These are phyloP conservation scores for Plasmodium chabaudi DNA, from an alignment of 169 alveolate genomes.

Conservation along the genomic window DNA sequence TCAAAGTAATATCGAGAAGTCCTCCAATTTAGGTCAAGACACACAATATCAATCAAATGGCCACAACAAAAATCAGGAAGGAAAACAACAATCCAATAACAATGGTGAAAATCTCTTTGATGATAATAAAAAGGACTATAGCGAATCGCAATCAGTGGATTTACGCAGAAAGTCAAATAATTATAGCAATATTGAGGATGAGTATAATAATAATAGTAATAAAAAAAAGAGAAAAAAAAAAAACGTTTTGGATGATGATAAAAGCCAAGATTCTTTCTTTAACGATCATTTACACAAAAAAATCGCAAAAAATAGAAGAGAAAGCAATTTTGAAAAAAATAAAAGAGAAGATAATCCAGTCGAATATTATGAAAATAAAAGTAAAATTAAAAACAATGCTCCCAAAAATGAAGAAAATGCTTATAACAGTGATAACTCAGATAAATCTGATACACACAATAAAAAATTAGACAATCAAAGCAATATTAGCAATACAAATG, in stretches of 20 bases:
- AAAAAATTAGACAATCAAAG: not conserved
- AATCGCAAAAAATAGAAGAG: constrained; percentile 18
- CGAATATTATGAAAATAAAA: not conserved
- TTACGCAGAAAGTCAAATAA: constrained; percentile 11
- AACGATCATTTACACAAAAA: constrained; percentile 17
- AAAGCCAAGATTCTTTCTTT: constrained; percentile 5
- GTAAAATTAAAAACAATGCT: not conserved
- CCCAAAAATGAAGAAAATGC: not conserved
- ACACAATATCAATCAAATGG: not conserved
- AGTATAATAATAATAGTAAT: constrained; percentile 4
- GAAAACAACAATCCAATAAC: not conserved
- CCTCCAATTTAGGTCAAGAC: not conserved
- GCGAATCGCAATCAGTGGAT: not conserved
- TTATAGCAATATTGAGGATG: not conserved
- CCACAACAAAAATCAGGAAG: not conserved
- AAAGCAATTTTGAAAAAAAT: not conserved
- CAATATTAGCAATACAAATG: not conserved
- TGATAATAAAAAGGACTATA: not conserved
- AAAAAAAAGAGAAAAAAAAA: constrained; percentile 67
- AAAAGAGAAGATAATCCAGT: constrained; percentile 32
- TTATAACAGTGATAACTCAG: constrained; percentile 20
- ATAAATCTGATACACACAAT: not conserved
- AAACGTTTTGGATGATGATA: constrained; percentile 57
- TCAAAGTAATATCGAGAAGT: not conserved
- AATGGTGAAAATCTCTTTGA: not conserved